Percentiles rank a stretch among this genome's conserved stretches.
Conservation (phyloP, 148 eudicot genomes). For the Simmondsia chinensis region DNA sequence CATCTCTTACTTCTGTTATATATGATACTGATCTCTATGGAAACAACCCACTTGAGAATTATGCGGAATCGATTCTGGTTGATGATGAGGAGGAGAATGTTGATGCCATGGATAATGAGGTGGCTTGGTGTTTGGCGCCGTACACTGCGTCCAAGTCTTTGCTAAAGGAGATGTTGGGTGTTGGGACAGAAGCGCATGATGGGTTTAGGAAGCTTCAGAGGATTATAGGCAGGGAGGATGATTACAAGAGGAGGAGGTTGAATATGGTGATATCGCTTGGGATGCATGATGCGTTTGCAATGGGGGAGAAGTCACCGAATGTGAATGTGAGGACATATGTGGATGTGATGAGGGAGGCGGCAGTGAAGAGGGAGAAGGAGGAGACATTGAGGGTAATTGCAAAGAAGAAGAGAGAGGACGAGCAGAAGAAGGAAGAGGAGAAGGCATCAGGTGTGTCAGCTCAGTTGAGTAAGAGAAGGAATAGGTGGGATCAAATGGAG, state of each 20-base stretch:
- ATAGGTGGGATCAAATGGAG: conserved; percentile 87
- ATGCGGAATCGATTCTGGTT: conserved; percentile 57
- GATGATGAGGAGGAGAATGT: conserved; percentile 67
- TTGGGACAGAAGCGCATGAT: conserved; percentile 44
- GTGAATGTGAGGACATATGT: conserved; percentile 63
- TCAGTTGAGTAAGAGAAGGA: conserved; percentile 66
- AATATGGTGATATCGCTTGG: conserved; percentile 64
- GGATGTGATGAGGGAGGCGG: conserved; percentile 82
- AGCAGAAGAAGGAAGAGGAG: conserved; percentile 44
- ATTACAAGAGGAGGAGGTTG: conserved; percentile 60
- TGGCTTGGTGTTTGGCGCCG: conserved; percentile 56
- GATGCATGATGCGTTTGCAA: conserved; percentile 70
- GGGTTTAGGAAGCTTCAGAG: conserved; percentile 54
- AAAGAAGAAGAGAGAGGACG: conserved; percentile 62
- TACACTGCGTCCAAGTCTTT: conserved; percentile 73
- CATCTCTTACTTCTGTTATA: conserved; percentile 45
- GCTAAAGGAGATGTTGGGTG: conserved; percentile 63
- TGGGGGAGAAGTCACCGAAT: conserved; percentile 85
- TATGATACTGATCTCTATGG: conserved; percentile 77
- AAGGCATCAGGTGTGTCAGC: conserved; percentile 12
- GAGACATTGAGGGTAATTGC: conserved; percentile 54
- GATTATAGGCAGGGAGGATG: conserved; percentile 84
- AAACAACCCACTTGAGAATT: conserved; percentile 43
- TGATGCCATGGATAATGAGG: conserved; percentile 48
- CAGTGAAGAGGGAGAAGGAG: conserved; percentile 65